Evolutionary conservation across 805 yeast species (phyloP), one percentile per base, ranked within the genome.

Genomic region (Blastobotrys americana): DNA sequence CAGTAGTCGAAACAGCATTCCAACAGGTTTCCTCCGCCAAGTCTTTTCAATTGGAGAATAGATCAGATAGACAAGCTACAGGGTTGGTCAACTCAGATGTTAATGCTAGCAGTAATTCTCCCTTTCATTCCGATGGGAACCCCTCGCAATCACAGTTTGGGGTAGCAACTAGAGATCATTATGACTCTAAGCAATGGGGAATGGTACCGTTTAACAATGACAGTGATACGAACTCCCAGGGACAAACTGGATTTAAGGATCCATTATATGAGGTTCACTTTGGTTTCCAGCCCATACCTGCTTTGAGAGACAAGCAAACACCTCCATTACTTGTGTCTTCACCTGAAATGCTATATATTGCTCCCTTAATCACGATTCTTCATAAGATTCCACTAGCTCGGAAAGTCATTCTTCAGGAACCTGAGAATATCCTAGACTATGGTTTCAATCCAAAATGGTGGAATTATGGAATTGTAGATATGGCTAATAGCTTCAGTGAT

Each of bases 381-480:
- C 65, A 60, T 37, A 33, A 52, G 4, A 57, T 63, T 23, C 66
- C 67, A 2, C 45, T 57, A 16, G 59, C 57, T n/a, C 48, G 67
- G 13, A 47, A 50, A 6, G 56, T 60, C 1, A 45, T 62, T 6
- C 46, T 61, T 15, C 43, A 53, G 4, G 51, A 46, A 15, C 57
- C 57, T 15, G 44, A 42, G 13, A 53, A 50, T 19, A 15, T 59
- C 3, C 47, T 39, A 1, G 58, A 54, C 42, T 61, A 60, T 31
- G 64, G 60, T 3, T 53, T 54, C 25, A 50, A 54, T n/a, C 39
- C 43, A 10, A 16, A 42, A 5, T 60, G 65, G 65, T 57, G 60
- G 56, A 46, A 48, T 3, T 51, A 53, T 13, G 51, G 42, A 5
- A 13, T 45, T n/a, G 49, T 54, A 2, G 47, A 48, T n/a, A 33